Base-by-base conservation (phyloP, 1,284 basidiomycete species). In the Takashimella koratensis region DNA sequence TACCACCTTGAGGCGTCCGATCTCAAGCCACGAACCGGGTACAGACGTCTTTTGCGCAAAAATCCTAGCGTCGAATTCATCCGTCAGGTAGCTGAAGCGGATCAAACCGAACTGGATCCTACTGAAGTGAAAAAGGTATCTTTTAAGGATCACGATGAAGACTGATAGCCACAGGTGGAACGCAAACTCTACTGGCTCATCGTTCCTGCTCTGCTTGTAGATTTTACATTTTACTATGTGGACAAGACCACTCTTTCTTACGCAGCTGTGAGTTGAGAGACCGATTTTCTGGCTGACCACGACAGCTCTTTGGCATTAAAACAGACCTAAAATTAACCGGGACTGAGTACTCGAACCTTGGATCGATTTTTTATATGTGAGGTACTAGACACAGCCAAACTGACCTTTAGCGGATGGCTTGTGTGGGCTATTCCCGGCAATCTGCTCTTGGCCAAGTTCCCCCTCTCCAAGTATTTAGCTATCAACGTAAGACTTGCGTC, bases 401-500 rank as follows among this genome's bases (percentile, higher is more conserved):
- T n/a, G n/a, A n/a, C n/a, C n/a, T 75, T 75, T 59, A 71, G 71
- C 53, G 78, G 77, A 24, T 78, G 77, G 77, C 49, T 78, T 5
- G 68, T 64, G 0, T 78, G 77, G 77, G 77, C 77, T 2, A 63
- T 79, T 20, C 78, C 78, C 0, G 73, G 76, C 6, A 78, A 78
- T 56, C 48, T 78, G 10, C 59, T 79, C 22, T 68, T 79, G 61
- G 74, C 76, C 42, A 75, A 76, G 51, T 78, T 74, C 52, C 77
- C 77, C 3, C 56, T 76, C 1, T 70, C 73, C 44, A 75, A 77
- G 42, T 79, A 78, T 54, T 68, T 79, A 27, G 70, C 74, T 11
- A 51, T 75, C 62, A 77, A 77, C 56, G n/a, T n/a, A n/a, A n/a
- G n/a, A n/a, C n/a, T n/a, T n/a, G n/a, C n/a, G n/a, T n/a, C n/a